Conservation (phyloP, 345 rosid species). For the Salix exigua region DNA sequence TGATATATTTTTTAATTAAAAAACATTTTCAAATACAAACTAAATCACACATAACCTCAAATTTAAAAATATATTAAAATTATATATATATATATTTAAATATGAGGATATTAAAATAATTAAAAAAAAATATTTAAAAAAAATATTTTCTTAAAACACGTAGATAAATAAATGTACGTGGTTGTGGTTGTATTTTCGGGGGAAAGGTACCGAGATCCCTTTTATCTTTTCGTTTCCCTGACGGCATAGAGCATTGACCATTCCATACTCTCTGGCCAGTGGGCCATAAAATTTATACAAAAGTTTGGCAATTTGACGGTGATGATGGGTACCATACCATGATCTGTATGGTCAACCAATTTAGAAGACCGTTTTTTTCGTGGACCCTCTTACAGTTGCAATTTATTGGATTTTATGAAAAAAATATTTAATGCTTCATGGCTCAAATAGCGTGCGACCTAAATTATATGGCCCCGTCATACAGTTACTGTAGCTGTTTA, state of each 20-base stretch:
- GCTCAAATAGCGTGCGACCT: constrained; percentile 9
- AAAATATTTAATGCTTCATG: not conserved
- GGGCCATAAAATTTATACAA: not conserved
- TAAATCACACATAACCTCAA: too few species aligned
- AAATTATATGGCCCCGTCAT: constrained; percentile 9
- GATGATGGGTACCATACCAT: constrained; percentile 9
- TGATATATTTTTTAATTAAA: too few species aligned
- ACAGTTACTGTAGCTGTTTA: not conserved
- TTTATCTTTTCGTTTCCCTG: constrained; percentile 1
- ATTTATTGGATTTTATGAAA: not conserved
- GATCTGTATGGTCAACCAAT: not conserved
- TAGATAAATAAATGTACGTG: too few species aligned
- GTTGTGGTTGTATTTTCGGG: constrained; percentile 16
- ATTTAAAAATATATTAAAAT: too few species aligned
- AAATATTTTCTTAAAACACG: too few species aligned
- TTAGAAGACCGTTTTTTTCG: not conserved
- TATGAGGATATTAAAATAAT: too few species aligned
- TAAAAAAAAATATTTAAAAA: too few species aligned
- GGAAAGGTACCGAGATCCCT: constrained; percentile 10
- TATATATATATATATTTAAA: too few species aligned
- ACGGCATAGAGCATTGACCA: not conserved
- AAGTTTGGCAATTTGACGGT: constrained; percentile 6
- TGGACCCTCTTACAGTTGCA: constrained; percentile 17
- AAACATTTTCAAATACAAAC: too few species aligned
- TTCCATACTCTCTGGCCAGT: not conserved